Evolutionary conservation across 2,329 filamentous ascomycete genomes (phyloP), one percentile per base, ranked within the genome.

Genomic region (Microthyrium microscopicum): DNA sequence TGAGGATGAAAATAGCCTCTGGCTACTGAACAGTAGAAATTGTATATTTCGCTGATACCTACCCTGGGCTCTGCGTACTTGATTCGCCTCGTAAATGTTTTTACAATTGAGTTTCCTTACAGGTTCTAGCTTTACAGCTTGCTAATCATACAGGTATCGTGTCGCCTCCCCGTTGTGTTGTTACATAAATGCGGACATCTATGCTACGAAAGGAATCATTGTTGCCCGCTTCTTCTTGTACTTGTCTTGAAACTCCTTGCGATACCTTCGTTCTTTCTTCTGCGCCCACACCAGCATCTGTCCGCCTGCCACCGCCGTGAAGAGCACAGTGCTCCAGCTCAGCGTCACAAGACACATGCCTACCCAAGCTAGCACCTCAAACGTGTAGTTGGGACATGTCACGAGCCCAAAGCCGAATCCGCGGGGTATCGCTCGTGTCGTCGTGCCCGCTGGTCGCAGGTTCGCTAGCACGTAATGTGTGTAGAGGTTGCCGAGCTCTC

Each of bases 311-410:
- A 83, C 65, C 17, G 64, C 52, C 39, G 80, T 73, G 56, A 95
- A 95, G 15, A 92, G 44, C 12, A 73, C 61, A 1, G 89, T 80
- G 32, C 74, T 70, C 62, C 78, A 77, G 58, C 77, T 85, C 47
- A 81, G 76, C 46, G 74, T 84, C 34, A 87, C 69, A 27, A 92
- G 52, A 44, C 79, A 76, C 35, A 95, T 66, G 18, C 84, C 85
- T 20, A 80, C 46, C 89, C 89, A 98, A 1, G 85, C 73, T 24
- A 92, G 54, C 5, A 80, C 66, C 53, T 98, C 89, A 46, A 91
- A 95, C 62, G 92, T 72, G 63, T 98, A 98, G 62, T 98, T 98
- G 26, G 89, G 89, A 61, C 85, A 92, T 9, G 89, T 98, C 33
- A 98, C 87, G 22, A 81, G 58, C 42, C 62, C 65, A 56, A 94